phyloP scores from a whole-genome alignment of 305 asterid species.

The Stenogyne calaminthoides region DNA sequence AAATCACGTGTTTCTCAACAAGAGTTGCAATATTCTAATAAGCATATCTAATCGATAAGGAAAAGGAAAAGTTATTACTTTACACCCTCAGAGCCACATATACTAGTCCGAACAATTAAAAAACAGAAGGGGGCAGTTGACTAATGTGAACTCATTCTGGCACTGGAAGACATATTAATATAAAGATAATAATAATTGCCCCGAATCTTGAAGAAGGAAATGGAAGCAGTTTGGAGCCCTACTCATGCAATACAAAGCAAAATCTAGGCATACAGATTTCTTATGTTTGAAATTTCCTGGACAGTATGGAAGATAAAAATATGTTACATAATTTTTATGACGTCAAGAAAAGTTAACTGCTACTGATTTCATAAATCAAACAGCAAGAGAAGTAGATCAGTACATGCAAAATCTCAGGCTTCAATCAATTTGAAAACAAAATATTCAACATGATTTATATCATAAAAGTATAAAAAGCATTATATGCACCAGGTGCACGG shows the following conservation, averaged over 20 bases:
- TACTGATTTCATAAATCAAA: conserved; percentile 20
- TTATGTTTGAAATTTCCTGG: neutral
- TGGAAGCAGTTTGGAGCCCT: neutral
- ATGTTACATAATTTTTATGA: neutral
- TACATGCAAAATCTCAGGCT: conserved; percentile 4
- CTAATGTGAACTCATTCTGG: conserved; percentile 2
- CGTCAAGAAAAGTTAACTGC: neutral
- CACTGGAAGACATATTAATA: neutral
- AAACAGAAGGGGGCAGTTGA: neutral
- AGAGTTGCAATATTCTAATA: neutral
- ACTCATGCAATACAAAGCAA: neutral
- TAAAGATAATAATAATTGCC: neutral
- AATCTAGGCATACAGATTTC: neutral
- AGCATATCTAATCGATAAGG: neutral
- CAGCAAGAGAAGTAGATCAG: neutral
- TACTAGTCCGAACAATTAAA: neutral
- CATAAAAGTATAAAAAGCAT: neutral
- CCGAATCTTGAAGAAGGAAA: neutral
- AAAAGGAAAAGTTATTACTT: neutral
- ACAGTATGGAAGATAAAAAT: neutral
- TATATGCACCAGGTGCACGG: too few species aligned
- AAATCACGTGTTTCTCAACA: neutral
- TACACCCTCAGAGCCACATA: neutral
- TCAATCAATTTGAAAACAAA: neutral
- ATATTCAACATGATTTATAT: conserved; percentile 1